Percentiles rank a stretch among this genome's conserved stretches.
Conservation (phyloP, 2,329 filamentous ascomycete genomes). For the Harringtonia aguacate region DNA sequence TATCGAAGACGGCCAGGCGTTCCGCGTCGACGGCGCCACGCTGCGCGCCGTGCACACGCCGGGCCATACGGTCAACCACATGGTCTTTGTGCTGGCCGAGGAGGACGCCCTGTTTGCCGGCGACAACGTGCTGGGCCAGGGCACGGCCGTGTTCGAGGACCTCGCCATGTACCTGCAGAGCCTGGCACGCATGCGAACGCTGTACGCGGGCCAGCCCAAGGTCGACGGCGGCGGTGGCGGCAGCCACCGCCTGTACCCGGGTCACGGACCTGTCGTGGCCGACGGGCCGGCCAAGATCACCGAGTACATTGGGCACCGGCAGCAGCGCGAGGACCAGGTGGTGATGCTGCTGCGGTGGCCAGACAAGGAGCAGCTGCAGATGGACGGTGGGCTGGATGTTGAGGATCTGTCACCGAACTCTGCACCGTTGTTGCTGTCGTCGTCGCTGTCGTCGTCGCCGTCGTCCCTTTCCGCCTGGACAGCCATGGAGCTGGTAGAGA, state of each 20-base stretch:
- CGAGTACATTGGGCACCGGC: constrained; percentile 77
- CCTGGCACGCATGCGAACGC: constrained; percentile 46
- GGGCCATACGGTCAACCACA: constrained; percentile 62
- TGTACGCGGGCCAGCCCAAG: too few relatives aligned
- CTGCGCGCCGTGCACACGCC: constrained; percentile 54
- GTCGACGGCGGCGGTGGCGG: constrained; percentile 49
- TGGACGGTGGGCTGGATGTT: too few relatives aligned
- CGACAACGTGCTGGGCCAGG: constrained; percentile 65
- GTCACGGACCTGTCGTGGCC: constrained; percentile 71
- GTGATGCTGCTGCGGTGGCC: constrained; percentile 46
- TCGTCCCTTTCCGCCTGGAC: constrained; percentile 39
- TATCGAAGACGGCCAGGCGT: constrained; percentile 35
- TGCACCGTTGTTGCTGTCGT: neutral
- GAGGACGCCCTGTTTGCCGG: constrained; percentile 63
- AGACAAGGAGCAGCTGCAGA: neutral
- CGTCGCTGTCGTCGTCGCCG: neutral
- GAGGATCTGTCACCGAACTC: neutral
- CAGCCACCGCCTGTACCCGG: constrained; percentile 69
- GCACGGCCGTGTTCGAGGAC: constrained; percentile 64
- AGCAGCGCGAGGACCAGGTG: constrained; percentile 70
- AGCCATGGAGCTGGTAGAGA: constrained; percentile 72
- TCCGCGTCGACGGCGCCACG: constrained; percentile 42
- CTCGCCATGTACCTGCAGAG: constrained; percentile 50
- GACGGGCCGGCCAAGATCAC: constrained; percentile 60
- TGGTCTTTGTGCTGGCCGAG: constrained; percentile 50